phyloP scores from a whole-genome alignment of 208 protist genomes.

The Borovskyia barvae region DNA sequence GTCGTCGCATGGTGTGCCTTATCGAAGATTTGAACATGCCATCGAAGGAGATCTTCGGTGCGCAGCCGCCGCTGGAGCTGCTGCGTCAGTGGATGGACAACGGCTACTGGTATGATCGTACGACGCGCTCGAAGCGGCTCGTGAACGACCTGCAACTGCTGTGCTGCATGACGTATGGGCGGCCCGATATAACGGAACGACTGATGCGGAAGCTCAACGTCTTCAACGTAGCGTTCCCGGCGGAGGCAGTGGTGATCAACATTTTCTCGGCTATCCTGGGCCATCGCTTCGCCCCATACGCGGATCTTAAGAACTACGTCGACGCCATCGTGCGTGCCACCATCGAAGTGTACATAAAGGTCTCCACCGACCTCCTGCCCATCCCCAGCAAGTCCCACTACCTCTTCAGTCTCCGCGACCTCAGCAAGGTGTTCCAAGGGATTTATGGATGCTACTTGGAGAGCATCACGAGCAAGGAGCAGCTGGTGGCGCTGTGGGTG shows the following conservation, averaged over 20 bases:
- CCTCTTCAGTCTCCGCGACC: conserved; percentile 97
- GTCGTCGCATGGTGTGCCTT: conserved; percentile 95
- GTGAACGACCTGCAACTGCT: conserved; percentile 97
- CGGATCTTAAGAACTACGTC: conserved; percentile 89
- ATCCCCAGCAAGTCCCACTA: conserved; percentile 98
- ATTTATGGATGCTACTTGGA: conserved; percentile 91
- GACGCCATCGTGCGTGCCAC: conserved; percentile 94
- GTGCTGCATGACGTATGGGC: conserved; percentile 97
- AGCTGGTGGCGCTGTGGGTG: conserved; percentile 96
- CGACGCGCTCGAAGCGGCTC: conserved; percentile 89
- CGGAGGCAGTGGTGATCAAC: conserved; percentile 87
- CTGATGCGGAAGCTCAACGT: conserved; percentile 95
- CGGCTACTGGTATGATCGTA: conserved; percentile 97
- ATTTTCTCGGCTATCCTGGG: conserved; percentile 97
- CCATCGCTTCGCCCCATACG: conserved; percentile 90
- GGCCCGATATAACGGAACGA: conserved; percentile 92
- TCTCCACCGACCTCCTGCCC: conserved; percentile 92
- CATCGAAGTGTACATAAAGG: conserved; percentile 93
- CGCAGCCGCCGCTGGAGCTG: conserved; percentile 97
- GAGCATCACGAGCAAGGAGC: conserved; percentile 92
- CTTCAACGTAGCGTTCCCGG: conserved; percentile 96
- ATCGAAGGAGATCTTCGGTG: conserved; percentile 96
- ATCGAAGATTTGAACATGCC: conserved; percentile 99
- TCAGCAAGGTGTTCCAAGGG: conserved; percentile 98
- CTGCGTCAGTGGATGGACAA: conserved; percentile 97